Evolutionary conservation across 257 asterid genomes (phyloP), one percentile per base, ranked within the genome.

Genomic region (Solanum piurae): DNA sequence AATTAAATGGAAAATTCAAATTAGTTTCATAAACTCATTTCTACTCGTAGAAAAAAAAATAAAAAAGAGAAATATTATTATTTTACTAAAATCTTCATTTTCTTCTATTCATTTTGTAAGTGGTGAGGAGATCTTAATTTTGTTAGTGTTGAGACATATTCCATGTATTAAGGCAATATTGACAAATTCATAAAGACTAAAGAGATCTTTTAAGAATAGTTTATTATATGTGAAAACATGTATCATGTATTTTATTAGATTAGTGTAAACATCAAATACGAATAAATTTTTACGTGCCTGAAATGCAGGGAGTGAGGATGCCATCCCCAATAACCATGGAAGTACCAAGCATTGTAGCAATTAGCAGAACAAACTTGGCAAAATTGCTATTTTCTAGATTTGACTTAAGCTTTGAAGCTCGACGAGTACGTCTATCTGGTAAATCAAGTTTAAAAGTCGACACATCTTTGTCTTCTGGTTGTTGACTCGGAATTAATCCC

Each of bases 251-350:
- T 33, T 33, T 72, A 9, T 73, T 73, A 1, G 14, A 4, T 34
- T 34, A n/a, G 6, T 9, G 1, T 73, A 34, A 73, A 73, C 16
- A 34, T 20, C 8, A n/a, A 34, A 34, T 72, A 9, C 2, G 27
- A 9, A 14, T 9, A 72, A 18, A 33, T 0, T 34, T 33, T 16
- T 71, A 71, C 29, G 42, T 77, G 92, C 97, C 98, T 38, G 98
- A 94, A 68, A 94, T 92, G 46, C 97, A 90, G 0, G 98, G 97
- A 87, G 98, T 94, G 55, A 95, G 94, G 29, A 94, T 87, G 0
- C 98, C 98, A 88, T 94, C 98, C 37, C 98, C 98, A 38, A 96
- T 95, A 11, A 96, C 95, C 98, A 96, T 96, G 29, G 98, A 92
- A 87, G 98, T 96, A 25, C 96, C 98, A 1, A 95, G 94, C 89